Conservation (phyloP, 805 yeast genomes). For the Candida gorgasii region DNA sequence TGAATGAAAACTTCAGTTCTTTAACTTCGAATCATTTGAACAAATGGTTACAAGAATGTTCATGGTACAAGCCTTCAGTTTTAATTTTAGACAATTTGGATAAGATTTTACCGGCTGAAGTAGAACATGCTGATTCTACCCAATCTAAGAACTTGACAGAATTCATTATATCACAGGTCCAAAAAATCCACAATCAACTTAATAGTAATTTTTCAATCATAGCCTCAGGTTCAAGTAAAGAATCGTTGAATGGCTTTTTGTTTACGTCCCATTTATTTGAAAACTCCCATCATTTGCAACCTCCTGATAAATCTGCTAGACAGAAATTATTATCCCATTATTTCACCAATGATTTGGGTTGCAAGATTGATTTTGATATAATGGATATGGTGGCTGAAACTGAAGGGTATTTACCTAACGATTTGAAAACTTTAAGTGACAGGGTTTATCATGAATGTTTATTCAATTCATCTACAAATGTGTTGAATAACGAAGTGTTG, state of each 20-base stretch:
- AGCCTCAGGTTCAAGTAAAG: constrained; percentile 64
- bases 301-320: constrained; percentile 72
- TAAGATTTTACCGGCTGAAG: constrained; percentile 65
- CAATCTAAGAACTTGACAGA: constrained; percentile 67
- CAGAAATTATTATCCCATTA: constrained; percentile 46
- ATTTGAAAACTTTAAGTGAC: constrained; percentile 69
- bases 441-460: constrained; percentile 59
- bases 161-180: constrained; percentile 47
- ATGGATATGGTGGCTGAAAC: constrained; percentile 61
- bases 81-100: constrained; percentile 80
- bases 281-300: constrained; percentile 54
- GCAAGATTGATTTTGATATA: constrained; percentile 40
- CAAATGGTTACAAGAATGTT: constrained; percentile 50
- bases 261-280: constrained; percentile 72
- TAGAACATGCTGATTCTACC: constrained; percentile 57
- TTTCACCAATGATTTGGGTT: constrained; percentile 24
- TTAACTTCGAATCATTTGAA: constrained; percentile 45
- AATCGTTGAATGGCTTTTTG: constrained; percentile 59
- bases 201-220: constrained; percentile 54
- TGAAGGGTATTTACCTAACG: constrained; percentile 89
- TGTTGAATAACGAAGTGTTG: constrained; percentile 14
- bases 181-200: constrained; percentile 45
- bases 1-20: constrained; percentile 54
- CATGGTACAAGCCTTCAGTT: constrained; percentile 79
- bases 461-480: constrained; percentile 18